phyloP scores from a whole-genome alignment of 179 eudicot genomes.

The Pouteria campechiana region DNA sequence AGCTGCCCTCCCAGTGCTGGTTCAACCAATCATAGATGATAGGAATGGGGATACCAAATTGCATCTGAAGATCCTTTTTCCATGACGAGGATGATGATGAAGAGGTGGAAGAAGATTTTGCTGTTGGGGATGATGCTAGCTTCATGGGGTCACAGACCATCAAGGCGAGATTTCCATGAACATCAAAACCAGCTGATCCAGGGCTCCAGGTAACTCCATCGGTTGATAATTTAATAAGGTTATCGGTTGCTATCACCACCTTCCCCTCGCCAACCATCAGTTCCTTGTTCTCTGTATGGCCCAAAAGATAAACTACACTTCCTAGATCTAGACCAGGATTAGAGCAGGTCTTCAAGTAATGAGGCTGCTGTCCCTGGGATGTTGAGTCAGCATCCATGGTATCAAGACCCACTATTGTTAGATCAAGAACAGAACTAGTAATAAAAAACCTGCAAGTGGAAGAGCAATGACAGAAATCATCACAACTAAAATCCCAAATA shows the following conservation, averaged over 20 bases:
- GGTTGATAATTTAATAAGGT: slow-evolving; percentile 78
- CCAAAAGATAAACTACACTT: slow-evolving; percentile 60
- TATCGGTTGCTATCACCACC: slow-evolving; percentile 92
- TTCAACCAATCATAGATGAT: slow-evolving; percentile 81
- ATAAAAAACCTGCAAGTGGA: slow-evolving; percentile 64
- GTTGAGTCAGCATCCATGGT: slow-evolving; percentile 61
- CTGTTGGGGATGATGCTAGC: slow-evolving; percentile 72
- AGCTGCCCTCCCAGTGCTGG: slow-evolving; percentile 99
- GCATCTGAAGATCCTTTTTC: slow-evolving; percentile 72
- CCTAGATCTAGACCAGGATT: slow-evolving; percentile 77
- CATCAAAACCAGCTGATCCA: slow-evolving; percentile 96
- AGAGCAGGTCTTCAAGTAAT: slow-evolving; percentile 62
- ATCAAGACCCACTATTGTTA: slow-evolving; percentile 88
- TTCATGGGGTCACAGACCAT: slow-evolving; percentile 99
- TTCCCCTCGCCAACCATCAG: slow-evolving; percentile 85
- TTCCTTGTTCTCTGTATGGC: slow-evolving; percentile 54
- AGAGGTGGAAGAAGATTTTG: slow-evolving; percentile 62
- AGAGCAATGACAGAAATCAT: not conserved
- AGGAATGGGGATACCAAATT: slow-evolving; percentile 89
- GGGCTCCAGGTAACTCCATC: slow-evolving; percentile 74
- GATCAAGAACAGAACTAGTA: slow-evolving; percentile 93
- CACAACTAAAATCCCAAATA: not conserved
- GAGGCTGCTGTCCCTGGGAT: slow-evolving; percentile 53
- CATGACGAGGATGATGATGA: slow-evolving; percentile 58
- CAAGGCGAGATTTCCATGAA: slow-evolving; percentile 90